Percentiles rank a stretch among this genome's conserved stretches.
Evolutionary conservation across 192 early-diverging fungal genomes (phyloP).

Genomic region (Podila minutissima): DNA sequence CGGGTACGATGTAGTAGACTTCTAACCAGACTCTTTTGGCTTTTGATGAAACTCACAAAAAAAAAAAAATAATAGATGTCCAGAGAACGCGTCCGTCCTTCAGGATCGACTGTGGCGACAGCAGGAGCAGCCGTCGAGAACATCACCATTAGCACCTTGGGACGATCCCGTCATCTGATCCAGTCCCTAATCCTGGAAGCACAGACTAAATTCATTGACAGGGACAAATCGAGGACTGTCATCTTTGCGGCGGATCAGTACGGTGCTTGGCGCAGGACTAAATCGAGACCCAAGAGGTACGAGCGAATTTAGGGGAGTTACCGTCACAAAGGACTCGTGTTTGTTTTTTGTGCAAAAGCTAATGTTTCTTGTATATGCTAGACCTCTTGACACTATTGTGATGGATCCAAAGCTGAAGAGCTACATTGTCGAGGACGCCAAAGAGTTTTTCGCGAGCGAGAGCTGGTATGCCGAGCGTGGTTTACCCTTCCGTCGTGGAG

Average conservation of each 20-base stretch:
- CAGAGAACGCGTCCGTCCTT: slow-evolving; percentile 49
- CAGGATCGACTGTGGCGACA: slow-evolving; percentile 31
- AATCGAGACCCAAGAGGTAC: slow-evolving; percentile 46
- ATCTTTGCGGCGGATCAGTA: slow-evolving; percentile 77
- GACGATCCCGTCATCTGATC: slow-evolving; percentile 58
- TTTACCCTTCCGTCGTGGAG: slow-evolving; percentile 73
- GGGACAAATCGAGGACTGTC: slow-evolving; percentile 68
- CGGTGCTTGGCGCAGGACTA: slow-evolving; percentile 65
- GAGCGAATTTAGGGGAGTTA: background rate
- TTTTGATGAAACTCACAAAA: background rate
- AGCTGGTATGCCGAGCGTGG: slow-evolving; percentile 67
- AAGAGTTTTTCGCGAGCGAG: slow-evolving; percentile 64
- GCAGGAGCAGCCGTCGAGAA: slow-evolving; percentile 49
- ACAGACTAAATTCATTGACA: slow-evolving; percentile 62
- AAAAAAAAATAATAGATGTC: slow-evolving; percentile 40
- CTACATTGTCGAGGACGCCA: slow-evolving; percentile 54
- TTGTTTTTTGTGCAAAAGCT: background rate
- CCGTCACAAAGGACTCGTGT: background rate
- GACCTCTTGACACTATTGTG: slow-evolving; percentile 66
- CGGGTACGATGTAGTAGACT: background rate
- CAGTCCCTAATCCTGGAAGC: slow-evolving; percentile 65
- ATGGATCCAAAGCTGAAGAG: slow-evolving; percentile 58
- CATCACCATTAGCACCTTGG: slow-evolving; percentile 66
- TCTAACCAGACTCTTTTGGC: background rate
- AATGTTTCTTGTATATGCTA: background rate